Base-by-base conservation (phyloP, 1,139 yeast genomes). In the Candida sanyaensis region DNA sequence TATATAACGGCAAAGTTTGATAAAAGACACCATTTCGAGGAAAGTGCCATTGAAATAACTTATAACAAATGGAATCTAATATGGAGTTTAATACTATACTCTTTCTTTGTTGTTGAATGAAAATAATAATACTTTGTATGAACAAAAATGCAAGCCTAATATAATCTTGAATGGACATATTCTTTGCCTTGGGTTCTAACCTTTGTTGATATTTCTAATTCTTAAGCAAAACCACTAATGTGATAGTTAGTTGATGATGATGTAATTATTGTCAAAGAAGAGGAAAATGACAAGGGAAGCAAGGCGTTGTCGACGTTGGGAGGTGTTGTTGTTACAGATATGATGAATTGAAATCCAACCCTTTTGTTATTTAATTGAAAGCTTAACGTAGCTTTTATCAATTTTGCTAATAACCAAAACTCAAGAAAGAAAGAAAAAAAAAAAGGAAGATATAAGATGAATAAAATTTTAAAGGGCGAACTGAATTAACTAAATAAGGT, bases 161-260 rank as follows among this genome's bases (percentile, higher is more conserved):
- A 27, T 41, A 41, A 21, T 41, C 39, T 17, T 41, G 39, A 41
- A 41, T 33, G 17, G 44, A 13, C 39, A 41, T 40, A 38, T 36
- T 36, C 39, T 36, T 17, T 36, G 39, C 39, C 39, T n/a, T 26
- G 28, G n/a, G 9, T 26, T 26, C 28, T 26, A 6, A 26, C 28
- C 28, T 26, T 8, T 17, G 21, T 17, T 17, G 21, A 17, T 17
- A 17, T 17, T 17, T 26, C 9, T 26, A 26, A 3, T 26, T 26
- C 28, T 17, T 17, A 17, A 17, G 21, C 21, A 17, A 17, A 17
- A 17, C 21, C 21, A 17, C 21, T 17, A 17, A 17, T 17, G 21
- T 17, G 21, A 17, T 17, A 17, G 21, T 17, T 17, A 17, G 21
- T 17, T 17, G 21, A 3, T 17, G 21, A 17, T 17, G 21, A 17